Base-by-base conservation (phyloP, 2,329 filamentous ascomycete genomes). In the Canariomyces notabilis region DNA sequence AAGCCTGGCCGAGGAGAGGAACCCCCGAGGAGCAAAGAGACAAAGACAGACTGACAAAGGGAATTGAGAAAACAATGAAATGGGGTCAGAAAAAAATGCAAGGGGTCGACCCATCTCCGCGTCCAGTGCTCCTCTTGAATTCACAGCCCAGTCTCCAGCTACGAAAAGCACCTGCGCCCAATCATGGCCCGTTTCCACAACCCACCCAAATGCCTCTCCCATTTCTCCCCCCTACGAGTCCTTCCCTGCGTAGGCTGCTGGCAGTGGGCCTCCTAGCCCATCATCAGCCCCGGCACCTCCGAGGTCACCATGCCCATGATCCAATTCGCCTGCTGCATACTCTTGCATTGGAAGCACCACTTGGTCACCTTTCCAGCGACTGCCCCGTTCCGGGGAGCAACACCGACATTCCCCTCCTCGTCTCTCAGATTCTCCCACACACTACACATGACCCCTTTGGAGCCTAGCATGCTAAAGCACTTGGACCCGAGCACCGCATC, bases 401-500 rank as follows among this genome's bases (percentile, higher is more conserved):
- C 64, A 20, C 76, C 77, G 9, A 74, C 69, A 33, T 74, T 71
- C 19, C 79, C 78, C 19, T 79, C 73, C 52, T 78, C 78, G 52
- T 83, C 78, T 39, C 81, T 81, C 56, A 84, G 70, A 54, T 88
- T 82, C 63, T 93, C 86, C 81, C 89, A 93, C 29, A 96, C 85
- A 54, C 86, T 90, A 46, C 95, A 82, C 1, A 93, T 87, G 58
- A 96, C 91, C 37, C 90, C 90, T 26, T 87, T 85, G 55, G 85
- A 80, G 5, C 88, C 90, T 50, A 95, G 80, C 15, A 87, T 74
- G 55, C 90, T 85, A 67, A 95, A 94, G 60, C 87, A 90, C 46
- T 81, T 86, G 61, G 89, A 89, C 9, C 85, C 85, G 2, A 96
- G 72, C 38, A 89, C 89, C 1, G 87, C 88, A 64, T 97, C 91